These are phyloP conservation scores for Cyathus striatus DNA, from an alignment of 768 basidiomycete species.

Conservation along the genomic window DNA sequence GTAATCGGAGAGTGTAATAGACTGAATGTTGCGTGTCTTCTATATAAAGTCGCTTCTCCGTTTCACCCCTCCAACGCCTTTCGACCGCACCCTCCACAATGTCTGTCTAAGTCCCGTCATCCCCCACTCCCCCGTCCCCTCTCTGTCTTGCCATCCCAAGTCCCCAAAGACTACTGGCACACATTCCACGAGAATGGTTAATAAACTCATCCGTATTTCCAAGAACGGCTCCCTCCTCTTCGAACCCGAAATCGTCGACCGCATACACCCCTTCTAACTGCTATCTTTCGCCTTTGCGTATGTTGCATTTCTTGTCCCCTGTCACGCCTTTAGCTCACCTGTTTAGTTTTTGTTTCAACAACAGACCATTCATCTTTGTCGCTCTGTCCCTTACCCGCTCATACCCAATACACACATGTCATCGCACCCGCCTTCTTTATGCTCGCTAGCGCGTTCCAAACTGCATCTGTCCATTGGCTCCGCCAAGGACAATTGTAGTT, in stretches of 20 bases:
- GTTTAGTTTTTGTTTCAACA: neutral
- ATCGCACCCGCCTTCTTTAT: slow-evolving; percentile 45
- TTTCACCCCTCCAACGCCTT: slow-evolving; percentile 11
- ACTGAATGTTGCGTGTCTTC: slow-evolving; percentile 18
- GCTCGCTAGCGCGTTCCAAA: slow-evolving; percentile 67
- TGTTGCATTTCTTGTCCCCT: too few relatives aligned
- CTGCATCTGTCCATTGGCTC: slow-evolving; percentile 57
- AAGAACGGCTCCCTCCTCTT: slow-evolving; percentile 86
- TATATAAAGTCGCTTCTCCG: slow-evolving; percentile 12
- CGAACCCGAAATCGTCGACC: slow-evolving; percentile 83
- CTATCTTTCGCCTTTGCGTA: too few relatives aligned
- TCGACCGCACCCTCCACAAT: slow-evolving; percentile 26
- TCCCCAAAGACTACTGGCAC: slow-evolving; percentile 34
- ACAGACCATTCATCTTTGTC: slow-evolving; percentile 4
- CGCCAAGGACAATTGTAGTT: slow-evolving; percentile 66
- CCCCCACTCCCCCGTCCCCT: slow-evolving; percentile 16
- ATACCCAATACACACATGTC: slow-evolving; percentile 34
- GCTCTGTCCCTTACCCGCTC: slow-evolving; percentile 11
- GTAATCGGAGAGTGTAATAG: neutral
- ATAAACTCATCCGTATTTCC: slow-evolving; percentile 74
- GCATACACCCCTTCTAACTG: slow-evolving; percentile 64
- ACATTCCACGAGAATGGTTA: slow-evolving; percentile 61
- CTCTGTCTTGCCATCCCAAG: slow-evolving; percentile 13
- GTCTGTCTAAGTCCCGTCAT: slow-evolving; percentile 40
- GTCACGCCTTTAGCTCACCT: too few relatives aligned